Evolutionary conservation across 768 basidiomycete genomes (phyloP).

Genomic region (Sarcodon sp.): DNA sequence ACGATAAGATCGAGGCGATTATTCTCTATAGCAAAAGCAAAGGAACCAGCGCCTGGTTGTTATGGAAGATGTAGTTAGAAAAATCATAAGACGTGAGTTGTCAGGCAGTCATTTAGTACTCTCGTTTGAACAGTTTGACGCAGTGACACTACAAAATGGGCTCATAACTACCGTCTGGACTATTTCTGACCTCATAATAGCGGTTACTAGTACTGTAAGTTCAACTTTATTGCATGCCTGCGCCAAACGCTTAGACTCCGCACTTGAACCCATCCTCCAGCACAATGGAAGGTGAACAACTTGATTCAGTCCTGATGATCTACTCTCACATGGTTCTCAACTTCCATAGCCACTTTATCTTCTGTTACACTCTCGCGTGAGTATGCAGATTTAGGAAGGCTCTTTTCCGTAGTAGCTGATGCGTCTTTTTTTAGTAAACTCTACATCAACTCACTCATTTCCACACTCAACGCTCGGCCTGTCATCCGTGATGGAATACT

Average conservation of each 20-base stretch:
- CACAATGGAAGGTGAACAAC: not conserved
- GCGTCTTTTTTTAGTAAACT: not conserved
- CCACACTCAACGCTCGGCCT: not conserved
- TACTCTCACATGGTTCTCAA: not conserved
- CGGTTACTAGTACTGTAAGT: not conserved
- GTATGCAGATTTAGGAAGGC: not conserved
- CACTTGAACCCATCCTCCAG: not conserved
- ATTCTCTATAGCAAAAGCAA: slow-evolving; percentile 16
- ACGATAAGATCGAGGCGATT: not conserved
- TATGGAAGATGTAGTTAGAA: slow-evolving; percentile 25
- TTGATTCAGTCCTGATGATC: not conserved
- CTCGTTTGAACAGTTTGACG: not conserved
- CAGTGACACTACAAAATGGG: slow-evolving; percentile 28
- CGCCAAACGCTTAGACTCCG: not conserved
- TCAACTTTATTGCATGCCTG: not conserved
- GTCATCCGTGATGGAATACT: not conserved
- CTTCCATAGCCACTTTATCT: not conserved
- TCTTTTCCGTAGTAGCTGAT: not conserved
- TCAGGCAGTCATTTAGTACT: not conserved
- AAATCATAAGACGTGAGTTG: slow-evolving; percentile 16
- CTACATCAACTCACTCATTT: not conserved
- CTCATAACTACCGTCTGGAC: slow-evolving; percentile 24
- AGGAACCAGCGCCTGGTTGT: slow-evolving; percentile 20
- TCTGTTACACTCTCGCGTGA: not conserved
- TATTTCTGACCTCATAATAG: slow-evolving; percentile 13